These are phyloP conservation scores for Orbilia javanica DNA, from an alignment of 2,329 filamentous ascomycete species.

Conservation along the genomic window DNA sequence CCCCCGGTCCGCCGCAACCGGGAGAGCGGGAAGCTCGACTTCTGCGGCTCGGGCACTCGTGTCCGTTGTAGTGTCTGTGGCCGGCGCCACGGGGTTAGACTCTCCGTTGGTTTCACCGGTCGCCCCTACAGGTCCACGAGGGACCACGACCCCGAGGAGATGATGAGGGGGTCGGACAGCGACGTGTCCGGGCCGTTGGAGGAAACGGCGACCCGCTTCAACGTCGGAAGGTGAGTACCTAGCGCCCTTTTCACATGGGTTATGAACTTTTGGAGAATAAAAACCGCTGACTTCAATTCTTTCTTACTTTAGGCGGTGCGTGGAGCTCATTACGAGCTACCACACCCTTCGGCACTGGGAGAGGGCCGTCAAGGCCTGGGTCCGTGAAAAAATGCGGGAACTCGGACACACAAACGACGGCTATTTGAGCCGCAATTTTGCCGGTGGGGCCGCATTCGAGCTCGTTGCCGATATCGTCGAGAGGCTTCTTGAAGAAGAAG, in stretches of 20 bases:
- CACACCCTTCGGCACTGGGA: conserved; percentile 52
- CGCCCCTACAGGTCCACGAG: conserved; percentile 24
- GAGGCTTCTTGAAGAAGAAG: conserved; percentile 6
- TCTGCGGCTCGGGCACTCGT: not conserved
- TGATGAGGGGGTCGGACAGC: conserved; percentile 8
- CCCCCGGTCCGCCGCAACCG: conserved; percentile 5
- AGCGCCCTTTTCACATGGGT: not conserved
- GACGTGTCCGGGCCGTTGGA: not conserved
- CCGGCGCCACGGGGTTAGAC: conserved; percentile 16
- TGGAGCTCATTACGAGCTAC: conserved; percentile 5
- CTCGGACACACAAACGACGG: not conserved
- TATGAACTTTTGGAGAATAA: not conserved
- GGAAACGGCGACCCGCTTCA: conserved; percentile 8
- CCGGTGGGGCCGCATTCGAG: not conserved
- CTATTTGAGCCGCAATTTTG: not conserved
- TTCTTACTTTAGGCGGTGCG: not conserved
- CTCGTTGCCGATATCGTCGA: not conserved
- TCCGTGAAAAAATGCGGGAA: not conserved
- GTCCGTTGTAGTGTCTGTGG: conserved; percentile 49
- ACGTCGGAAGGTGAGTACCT: conserved; percentile 24
- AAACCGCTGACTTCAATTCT: not conserved
- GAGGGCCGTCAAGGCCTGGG: conserved; percentile 18
- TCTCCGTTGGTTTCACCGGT: conserved; percentile 31
- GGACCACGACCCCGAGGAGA: conserved; percentile 7
- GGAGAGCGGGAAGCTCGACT: not conserved